Base-by-base conservation (phyloP, 2,329 filamentous ascomycete species). In the Aureobasidium zeae region DNA sequence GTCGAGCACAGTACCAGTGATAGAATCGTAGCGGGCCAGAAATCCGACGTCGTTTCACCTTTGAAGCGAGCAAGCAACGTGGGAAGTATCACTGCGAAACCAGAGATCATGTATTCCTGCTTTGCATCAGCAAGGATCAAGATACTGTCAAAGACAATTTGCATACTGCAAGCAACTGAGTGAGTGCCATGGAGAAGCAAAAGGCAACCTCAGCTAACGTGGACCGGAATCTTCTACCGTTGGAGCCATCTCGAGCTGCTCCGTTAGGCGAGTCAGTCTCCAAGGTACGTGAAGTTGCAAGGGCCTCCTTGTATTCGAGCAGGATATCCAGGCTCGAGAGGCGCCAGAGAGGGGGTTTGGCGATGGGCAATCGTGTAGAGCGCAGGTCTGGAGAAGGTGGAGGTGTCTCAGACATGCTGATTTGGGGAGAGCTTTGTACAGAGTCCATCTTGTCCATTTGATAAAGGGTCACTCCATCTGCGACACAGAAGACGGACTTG, bases 21-120 rank as follows among this genome's bases (percentile, higher is more conserved):
- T 17, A 63, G 54, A 12, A 62, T 46, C 0, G 56, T 54, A 1
- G 60, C 59, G 3, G 60, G 60, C 60, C 60, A 63, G 50, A 62
- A 58, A 5, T 47, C 45, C 16, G 43, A 45, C 2, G 26, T 33
- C 7, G 17, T 29, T 5, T 12, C 22, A 10, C 30, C 15, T 3
- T 20, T 10, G 15, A 47, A 30, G 8, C 48, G 24, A 4, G 33
- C 33, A 13, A 56, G 44, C 19, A 62, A 49, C 7, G 52, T 52
- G 5, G 59, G 56, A 0, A 63, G 53, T 17, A 61, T 55, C 15
- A 62, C 53, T 1, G 59, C 57, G 37, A 63, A 63, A 10, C 60
- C 60, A 1, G 57, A 58, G 38, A 63, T 61, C 47, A 61, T 53
- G 49, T 59, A 63, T 25, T 63, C 60, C 45, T 50, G 19, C n/a